These are phyloP conservation scores for Starmerella geochares DNA, from an alignment of 805 yeast genomes.

Conservation along the genomic window DNA sequence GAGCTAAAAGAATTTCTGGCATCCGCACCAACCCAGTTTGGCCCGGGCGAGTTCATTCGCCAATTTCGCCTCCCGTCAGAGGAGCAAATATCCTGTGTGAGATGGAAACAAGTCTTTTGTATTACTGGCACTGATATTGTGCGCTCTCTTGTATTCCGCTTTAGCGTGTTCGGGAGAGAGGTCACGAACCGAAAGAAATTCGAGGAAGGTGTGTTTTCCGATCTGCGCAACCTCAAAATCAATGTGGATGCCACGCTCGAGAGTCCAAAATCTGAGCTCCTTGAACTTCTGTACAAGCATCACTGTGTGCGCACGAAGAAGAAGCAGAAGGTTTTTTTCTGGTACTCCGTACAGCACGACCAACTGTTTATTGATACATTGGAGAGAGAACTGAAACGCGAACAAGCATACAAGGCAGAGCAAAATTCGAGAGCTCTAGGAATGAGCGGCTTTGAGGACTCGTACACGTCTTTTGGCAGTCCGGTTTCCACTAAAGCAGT, in stretches of 20 bases:
- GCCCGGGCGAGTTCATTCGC: slow-evolving; percentile 74
- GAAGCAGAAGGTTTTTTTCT: slow-evolving; percentile 90
- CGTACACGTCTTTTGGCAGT: background rate
- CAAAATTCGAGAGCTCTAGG: slow-evolving; percentile 12
- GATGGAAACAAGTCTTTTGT: slow-evolving; percentile 79
- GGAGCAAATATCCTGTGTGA: slow-evolving; percentile 85
- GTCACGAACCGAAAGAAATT: slow-evolving; percentile 81
- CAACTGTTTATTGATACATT: slow-evolving; percentile 82
- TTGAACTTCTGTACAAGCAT: slow-evolving; percentile 73
- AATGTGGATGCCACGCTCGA: slow-evolving; percentile 82
- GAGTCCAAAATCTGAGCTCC: slow-evolving; percentile 74
- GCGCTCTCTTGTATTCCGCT: slow-evolving; percentile 77
- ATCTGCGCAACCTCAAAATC: slow-evolving; percentile 64
- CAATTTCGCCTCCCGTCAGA: slow-evolving; percentile 75
- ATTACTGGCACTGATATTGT: slow-evolving; percentile 95
- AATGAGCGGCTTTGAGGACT: background rate
- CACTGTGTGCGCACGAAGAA: slow-evolving; percentile 86
- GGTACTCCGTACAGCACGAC: slow-evolving; percentile 96
- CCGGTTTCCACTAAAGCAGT: slow-evolving; percentile 52
- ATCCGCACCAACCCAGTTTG: slow-evolving; percentile 94
- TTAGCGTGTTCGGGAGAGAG: slow-evolving; percentile 78
- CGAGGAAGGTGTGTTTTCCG: slow-evolving; percentile 93
- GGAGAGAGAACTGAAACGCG: slow-evolving; percentile 59
- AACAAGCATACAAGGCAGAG: background rate
- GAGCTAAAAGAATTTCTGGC: slow-evolving; percentile 67